phyloP scores from a whole-genome alignment of 768 basidiomycete genomes.

The Macrocybe gigantea region DNA sequence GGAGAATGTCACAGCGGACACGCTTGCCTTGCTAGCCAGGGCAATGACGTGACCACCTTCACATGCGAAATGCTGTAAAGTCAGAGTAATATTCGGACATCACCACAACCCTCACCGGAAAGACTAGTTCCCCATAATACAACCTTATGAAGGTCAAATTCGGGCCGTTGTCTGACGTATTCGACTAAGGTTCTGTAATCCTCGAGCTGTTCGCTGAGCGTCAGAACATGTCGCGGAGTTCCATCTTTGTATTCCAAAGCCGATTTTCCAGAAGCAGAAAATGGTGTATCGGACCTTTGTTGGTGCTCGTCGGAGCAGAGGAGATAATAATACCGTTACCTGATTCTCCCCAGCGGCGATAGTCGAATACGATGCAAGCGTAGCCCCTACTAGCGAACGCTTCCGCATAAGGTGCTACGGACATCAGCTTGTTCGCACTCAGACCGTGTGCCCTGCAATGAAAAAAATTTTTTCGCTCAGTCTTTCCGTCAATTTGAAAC shows the following conservation, averaged over 20 bases:
- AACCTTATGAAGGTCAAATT: slow-evolving; percentile 23
- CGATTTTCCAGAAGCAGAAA: neutral
- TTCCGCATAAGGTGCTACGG: slow-evolving; percentile 22
- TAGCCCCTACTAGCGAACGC: slow-evolving; percentile 23
- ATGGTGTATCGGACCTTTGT: too few species aligned
- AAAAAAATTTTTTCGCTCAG: neutral
- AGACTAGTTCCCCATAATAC: slow-evolving; percentile 30
- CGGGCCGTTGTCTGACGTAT: slow-evolving; percentile 19
- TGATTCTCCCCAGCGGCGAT: slow-evolving; percentile 30
- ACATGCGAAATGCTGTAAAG: neutral
- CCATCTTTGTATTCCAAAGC: slow-evolving; percentile 19
- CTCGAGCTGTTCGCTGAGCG: slow-evolving; percentile 27
- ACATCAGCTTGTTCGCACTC: slow-evolving; percentile 23
- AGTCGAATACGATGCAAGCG: slow-evolving; percentile 29
- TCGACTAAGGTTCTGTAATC: slow-evolving; percentile 31
- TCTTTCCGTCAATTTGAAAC: neutral
- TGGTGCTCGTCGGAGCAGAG: too few species aligned
- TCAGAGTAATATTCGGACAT: neutral
- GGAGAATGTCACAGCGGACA: neutral
- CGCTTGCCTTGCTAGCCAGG: slow-evolving; percentile 21
- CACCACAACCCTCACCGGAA: slow-evolving; percentile 13
- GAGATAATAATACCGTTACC: slow-evolving; percentile 10
- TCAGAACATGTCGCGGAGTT: slow-evolving; percentile 19
- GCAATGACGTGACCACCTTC: slow-evolving; percentile 24
- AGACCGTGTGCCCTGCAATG: slow-evolving; percentile 28